Evolutionary conservation across 768 basidiomycete genomes (phyloP).

Genomic region (Amanita phalloides): DNA sequence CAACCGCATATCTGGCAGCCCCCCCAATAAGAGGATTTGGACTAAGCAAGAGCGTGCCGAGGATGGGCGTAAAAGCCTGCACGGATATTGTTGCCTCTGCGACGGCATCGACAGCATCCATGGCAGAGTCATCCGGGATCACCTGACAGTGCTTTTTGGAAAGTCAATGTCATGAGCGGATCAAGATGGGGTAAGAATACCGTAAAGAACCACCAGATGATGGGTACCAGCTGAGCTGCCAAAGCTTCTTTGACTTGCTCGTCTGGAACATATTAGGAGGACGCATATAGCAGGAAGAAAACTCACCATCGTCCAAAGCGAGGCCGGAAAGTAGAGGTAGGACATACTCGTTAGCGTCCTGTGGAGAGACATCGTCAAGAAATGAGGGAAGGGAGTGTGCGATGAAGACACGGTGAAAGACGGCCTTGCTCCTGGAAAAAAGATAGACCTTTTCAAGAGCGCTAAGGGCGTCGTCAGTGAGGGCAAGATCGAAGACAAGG

Average conservation of each 20-base stretch:
- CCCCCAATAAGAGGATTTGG: conserved; percentile 65
- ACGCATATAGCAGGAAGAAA: conserved; percentile 5
- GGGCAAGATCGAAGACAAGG: conserved; percentile 26
- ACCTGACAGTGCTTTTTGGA: conserved; percentile 53
- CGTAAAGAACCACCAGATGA: conserved; percentile 92
- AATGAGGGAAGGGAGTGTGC: conserved; percentile 73
- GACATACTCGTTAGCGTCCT: conserved; percentile 89
- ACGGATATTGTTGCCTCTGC: conserved; percentile 50
- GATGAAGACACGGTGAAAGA: conserved; percentile 64
- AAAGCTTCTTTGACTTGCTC: conserved; percentile 85
- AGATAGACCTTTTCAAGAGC: conserved; percentile 90
- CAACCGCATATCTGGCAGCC: conserved; percentile 64
- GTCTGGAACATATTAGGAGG: conserved; percentile 32
- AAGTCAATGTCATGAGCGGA: conserved; percentile 5
- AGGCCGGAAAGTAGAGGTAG: conserved; percentile 80
- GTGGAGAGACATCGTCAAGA: conserved; percentile 66
- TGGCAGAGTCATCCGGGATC: conserved; percentile 34
- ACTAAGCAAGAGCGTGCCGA: conserved; percentile 81
- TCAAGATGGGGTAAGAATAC: conserved; percentile 19
- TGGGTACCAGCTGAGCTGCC: conserved; percentile 62
- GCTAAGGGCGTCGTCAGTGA: conserved; percentile 74
- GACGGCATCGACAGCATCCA: conserved; percentile 19
- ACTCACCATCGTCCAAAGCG: conserved; percentile 76
- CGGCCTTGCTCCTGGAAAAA: conserved; percentile 67
- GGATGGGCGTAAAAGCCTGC: conserved; percentile 83